These are phyloP conservation scores for Datura wrightii DNA, from an alignment of 257 asterid genomes.

Conservation along the genomic window DNA sequence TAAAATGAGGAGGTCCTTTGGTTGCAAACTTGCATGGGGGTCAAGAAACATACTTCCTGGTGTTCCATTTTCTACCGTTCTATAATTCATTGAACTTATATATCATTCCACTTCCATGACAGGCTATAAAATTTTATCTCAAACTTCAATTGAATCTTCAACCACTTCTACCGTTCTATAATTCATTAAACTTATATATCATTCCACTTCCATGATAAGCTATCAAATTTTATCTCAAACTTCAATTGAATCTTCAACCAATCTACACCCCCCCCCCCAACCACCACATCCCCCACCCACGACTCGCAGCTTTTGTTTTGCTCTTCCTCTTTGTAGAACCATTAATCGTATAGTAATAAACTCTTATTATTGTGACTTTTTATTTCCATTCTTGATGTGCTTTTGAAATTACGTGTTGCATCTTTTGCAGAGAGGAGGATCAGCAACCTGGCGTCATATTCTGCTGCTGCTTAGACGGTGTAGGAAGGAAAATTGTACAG, in stretches of 20 bases:
- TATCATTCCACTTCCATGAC: background rate
- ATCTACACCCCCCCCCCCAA: too few species aligned
- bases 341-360: background rate
- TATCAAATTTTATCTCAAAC: background rate
- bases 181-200: background rate
- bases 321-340: slow-evolving; percentile 9
- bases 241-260: background rate
- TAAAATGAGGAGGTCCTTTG: background rate
- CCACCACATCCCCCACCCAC: too few species aligned
- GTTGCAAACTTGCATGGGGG: background rate
- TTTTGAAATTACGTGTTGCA: background rate
- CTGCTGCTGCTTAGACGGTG: slow-evolving; percentile 45
- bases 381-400: background rate
- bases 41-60: background rate
- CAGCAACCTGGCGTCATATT: slow-evolving; percentile 52
- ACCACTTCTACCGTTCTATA: background rate
- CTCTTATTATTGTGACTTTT: background rate
- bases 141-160: background rate
- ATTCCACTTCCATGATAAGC: background rate
- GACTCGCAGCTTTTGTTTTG: background rate
- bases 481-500: slow-evolving; percentile 61
- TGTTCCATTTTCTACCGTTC: background rate
- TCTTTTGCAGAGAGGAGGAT: slow-evolving; percentile 79
- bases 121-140: background rate
- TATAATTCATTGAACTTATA: background rate